Conservation (phyloP, 2,329 filamentous ascomycete genomes). For the Colletotrichum camelliae region DNA sequence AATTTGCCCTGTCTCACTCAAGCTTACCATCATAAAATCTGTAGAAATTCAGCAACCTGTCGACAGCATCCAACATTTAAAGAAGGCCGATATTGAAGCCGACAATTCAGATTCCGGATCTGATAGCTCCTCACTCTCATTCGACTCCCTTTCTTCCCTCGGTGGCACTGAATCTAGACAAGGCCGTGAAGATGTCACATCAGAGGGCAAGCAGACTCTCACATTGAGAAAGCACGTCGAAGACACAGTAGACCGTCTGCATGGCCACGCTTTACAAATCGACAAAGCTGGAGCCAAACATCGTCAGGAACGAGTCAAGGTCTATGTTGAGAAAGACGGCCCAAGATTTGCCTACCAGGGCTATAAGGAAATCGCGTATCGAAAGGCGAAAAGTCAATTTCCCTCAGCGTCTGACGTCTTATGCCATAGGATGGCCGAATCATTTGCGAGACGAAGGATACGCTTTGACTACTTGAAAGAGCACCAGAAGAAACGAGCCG, state of each 20-base stretch:
- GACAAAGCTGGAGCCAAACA: not conserved
- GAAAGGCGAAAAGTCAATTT: rapidly evolving
- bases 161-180: rapidly evolving
- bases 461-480: not conserved
- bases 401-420: rapidly evolving
- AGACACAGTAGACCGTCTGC: not conserved
- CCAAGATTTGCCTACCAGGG: not conserved
- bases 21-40: not conserved
- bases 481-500: not conserved
- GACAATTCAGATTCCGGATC: rapidly evolving
- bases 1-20: not conserved
- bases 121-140: not conserved
- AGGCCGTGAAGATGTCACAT: rapidly evolving
- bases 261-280: not conserved
- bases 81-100: not conserved
- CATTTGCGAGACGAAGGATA: not conserved
- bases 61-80: rapidly evolving
- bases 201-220: rapidly evolving
- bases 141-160: not conserved
- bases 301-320: not conserved
- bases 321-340: not conserved
- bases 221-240: not conserved
- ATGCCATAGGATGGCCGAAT: not conserved
- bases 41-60: not conserved
- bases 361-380: rapidly evolving